These are phyloP conservation scores for Akanthomyces muscarius DNA, from an alignment of 2,329 filamentous ascomycete species.

Conservation along the genomic window DNA sequence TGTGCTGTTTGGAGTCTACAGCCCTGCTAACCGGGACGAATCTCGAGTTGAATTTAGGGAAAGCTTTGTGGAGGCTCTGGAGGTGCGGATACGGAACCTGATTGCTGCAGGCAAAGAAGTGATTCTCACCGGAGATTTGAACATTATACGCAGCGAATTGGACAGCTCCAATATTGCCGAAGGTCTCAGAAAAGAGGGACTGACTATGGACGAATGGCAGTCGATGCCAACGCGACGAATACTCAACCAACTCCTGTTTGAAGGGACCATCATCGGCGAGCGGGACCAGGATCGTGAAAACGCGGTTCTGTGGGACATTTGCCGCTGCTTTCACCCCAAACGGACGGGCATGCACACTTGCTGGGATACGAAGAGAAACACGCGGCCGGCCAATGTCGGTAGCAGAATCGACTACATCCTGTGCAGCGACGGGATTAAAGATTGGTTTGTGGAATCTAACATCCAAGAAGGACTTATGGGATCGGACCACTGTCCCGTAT, in stretches of 20 bases:
- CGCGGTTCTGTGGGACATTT: constrained; percentile 78
- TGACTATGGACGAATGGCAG: constrained; percentile 68
- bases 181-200: constrained; percentile 63
- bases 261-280: constrained; percentile 62
- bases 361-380: constrained; percentile 93
- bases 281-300: constrained; percentile 66
- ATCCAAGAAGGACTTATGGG: constrained; percentile 94
- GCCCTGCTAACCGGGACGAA: constrained; percentile 84
- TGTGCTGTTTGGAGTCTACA: constrained; percentile 88
- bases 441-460: constrained; percentile 75
- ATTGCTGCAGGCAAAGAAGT: constrained; percentile 77
- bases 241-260: constrained; percentile 80
- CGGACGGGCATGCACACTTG: constrained; percentile 92
- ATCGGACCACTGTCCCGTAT: constrained; percentile 95
- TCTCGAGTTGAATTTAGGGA: constrained; percentile 77
- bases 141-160: constrained; percentile 65
- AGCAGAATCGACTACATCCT: constrained; percentile 92
- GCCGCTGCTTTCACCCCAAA: constrained; percentile 73
- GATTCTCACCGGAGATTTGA: constrained; percentile 82
- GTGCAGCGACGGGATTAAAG: constrained; percentile 71
- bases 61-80: constrained; percentile 74
- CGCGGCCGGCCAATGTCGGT: constrained; percentile 91
- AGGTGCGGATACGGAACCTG: constrained; percentile 81
- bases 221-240: constrained; percentile 68
- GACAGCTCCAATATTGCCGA: constrained; percentile 76